Evolutionary conservation across 257 asterid genomes (phyloP), one percentile per base, ranked within the genome.

Genomic region (Paulownia fortunei): DNA sequence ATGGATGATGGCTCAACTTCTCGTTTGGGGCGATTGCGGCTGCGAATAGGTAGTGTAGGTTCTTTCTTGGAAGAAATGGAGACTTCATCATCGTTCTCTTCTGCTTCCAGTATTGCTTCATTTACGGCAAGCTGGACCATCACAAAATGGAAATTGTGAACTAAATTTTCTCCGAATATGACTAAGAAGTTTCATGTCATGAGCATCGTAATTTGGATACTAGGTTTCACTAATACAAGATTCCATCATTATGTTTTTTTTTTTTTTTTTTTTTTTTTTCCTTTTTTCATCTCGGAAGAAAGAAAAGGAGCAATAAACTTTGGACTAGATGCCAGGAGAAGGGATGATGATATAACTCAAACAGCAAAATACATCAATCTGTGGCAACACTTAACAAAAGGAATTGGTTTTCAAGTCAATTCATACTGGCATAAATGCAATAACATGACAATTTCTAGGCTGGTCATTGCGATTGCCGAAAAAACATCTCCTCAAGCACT

Each of bases 21-120:
- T 82, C 96, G 85, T 80, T 88, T 92, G 66, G 96, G 97, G 42
- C 97, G 92, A 76, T 92, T 88, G 27, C 96, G 93, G 23, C 73
- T 81, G 30, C 91, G 93, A 60, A 80, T 81, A 59, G 88, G 86
- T 24, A 80, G 54, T 8, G 54, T 69, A 37, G 88, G 74, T 76
- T 84, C 87, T 79, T 85, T 87, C 67, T 86, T 87, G 21, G 69
- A 10, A 15, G 87, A 23, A 62, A 77, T 59, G 55, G 66, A 37
- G 58, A 54, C 83, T 51, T 76, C 85, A 26, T 54, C 73, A 9
- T 58, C 76, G 5, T 61, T 75, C 65, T 82, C 91, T 79, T 85
- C 87, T 6, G 79, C 92, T 76, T 89, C 93, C 34, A 83, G 47
- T 72, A 91, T 88, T 52, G 87, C 89, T 80, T 84, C 77, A 68